These are phyloP conservation scores for Gyrodon lividus DNA, from an alignment of 768 basidiomycete genomes.

Conservation along the genomic window DNA sequence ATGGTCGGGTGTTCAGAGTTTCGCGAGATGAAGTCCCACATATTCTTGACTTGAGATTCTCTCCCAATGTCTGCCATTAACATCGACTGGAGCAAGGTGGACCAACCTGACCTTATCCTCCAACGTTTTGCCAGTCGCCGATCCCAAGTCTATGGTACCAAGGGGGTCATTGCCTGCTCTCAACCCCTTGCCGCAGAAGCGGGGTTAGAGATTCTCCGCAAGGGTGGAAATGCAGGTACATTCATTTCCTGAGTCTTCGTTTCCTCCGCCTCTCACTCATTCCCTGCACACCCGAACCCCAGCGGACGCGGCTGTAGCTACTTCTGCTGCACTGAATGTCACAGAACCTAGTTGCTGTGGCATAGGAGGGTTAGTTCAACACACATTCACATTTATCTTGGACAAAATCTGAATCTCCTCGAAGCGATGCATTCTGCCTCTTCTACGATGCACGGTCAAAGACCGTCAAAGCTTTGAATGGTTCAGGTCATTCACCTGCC, in stretches of 20 bases:
- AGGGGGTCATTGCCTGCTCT: constrained; percentile 84
- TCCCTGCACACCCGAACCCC: background rate
- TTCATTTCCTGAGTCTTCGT: background rate
- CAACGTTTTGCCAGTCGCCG: constrained; percentile 79
- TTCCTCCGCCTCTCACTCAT: background rate
- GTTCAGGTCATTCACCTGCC: constrained; percentile 84
- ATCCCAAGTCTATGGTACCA: constrained; percentile 83
- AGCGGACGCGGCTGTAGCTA: constrained; percentile 96
- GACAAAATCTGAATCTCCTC: constrained; percentile 10
- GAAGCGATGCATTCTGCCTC: constrained; percentile 87
- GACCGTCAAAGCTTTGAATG: constrained; percentile 85
- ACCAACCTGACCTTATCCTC: constrained; percentile 63
- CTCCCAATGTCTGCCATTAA: constrained; percentile 28
- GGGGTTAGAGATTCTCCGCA: constrained; percentile 86
- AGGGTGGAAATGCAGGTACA: constrained; percentile 94
- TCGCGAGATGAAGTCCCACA: background rate
- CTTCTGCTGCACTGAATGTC: constrained; percentile 88
- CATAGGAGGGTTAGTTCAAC: constrained; percentile 73
- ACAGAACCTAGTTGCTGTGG: constrained; percentile 88
- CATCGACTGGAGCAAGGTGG: constrained; percentile 61
- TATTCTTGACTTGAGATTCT: background rate
- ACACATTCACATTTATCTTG: background rate
- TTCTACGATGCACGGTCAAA: constrained; percentile 86
- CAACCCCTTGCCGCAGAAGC: constrained; percentile 92
- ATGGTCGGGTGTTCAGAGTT: constrained; percentile 4